Evolutionary conservation across 164 flowering plant species (phyloP), one percentile per base, ranked within the genome.

Genomic region (Santalum album): DNA sequence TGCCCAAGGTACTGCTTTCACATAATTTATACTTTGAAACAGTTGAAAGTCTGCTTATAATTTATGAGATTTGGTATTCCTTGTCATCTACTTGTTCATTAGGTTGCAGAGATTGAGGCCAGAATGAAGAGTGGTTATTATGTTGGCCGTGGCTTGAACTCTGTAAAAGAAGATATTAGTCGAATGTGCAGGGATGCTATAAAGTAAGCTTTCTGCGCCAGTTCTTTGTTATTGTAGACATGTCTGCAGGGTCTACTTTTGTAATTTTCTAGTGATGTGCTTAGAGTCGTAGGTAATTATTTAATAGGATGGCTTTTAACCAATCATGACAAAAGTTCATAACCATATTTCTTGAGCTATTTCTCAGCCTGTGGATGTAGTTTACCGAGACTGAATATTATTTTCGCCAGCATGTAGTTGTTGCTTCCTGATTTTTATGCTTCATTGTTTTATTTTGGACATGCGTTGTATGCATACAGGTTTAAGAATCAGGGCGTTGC

Each of bases 101-200:
- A 94, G 99, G 95, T 94, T 60, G 79, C 87, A 20, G 88, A 80
- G 69, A 90, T 94, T 57, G 87, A 85, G 69, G 79, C 67, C 27
- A 84, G 72, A 78, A 87, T 94, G 77, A 82, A 65, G 68, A 83
- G 67, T 66, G 99, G 99, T 32, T 86, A 90, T 72, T 94, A 94
- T 67, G 68, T 72, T 57, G 59, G 80, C 48, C 91, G 68, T 69
- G 99, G 99, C 24, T 72, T 94, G 71, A 72, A 66, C 24, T 77
- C 83, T 60, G 78, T 87, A 49, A 90, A 81, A 65, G 96, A 87
- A 47, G 97, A 94, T 64, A 79, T 94, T 59, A 75, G 82, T 58
- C 76, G 88, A 60, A 85, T 94, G 87, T 90, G 95, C 73, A 72
- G 84, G 62, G 97, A 83, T 71, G 99, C 96, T 25, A 70, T 83